A percentile compares a stretch with the other conserved stretches of the same genome.
Conservation (phyloP, 2,329 filamentous ascomycete genomes). For the Anthostomella pinea region DNA sequence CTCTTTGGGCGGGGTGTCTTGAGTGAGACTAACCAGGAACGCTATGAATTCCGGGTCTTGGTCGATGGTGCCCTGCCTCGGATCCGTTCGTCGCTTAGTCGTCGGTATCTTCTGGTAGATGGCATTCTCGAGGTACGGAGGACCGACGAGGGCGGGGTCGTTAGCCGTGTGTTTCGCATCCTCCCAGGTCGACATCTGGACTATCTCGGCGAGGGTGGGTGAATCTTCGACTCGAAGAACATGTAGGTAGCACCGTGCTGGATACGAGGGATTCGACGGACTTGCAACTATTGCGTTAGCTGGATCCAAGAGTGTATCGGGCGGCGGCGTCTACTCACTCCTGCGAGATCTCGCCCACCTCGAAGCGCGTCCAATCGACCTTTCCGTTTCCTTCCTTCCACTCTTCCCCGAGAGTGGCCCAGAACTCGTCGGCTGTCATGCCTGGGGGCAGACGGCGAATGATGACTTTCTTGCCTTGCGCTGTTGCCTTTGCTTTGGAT, state of each 20-base stretch:
- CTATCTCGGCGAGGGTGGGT: conserved; percentile 62
- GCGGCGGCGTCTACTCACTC: conserved; percentile 57
- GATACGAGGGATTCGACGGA: conserved; percentile 79
- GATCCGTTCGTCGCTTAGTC: conserved; percentile 72
- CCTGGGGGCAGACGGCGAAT: conserved; percentile 83
- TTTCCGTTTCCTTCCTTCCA: conserved; percentile 81
- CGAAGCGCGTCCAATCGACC: conserved; percentile 77
- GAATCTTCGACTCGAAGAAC: conserved; percentile 70
- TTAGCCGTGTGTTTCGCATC: conserved; percentile 77
- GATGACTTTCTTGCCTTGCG: conserved; percentile 76
- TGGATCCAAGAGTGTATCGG: no score
- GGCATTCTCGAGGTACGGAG: conserved; percentile 77
- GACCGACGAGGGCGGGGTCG: conserved; percentile 70
- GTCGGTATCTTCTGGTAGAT: conserved; percentile 80
- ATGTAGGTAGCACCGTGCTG: conserved; percentile 79
- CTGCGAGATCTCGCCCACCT: conserved; percentile 68
- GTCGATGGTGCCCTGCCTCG: conserved; percentile 90
- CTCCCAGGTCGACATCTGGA: conserved; percentile 69
- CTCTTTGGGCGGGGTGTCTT: conserved; percentile 53
- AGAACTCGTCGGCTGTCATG: conserved; percentile 76
- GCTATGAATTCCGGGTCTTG: conserved; percentile 94
- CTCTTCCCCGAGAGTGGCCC: conserved; percentile 67
- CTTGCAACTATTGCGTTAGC: no score
- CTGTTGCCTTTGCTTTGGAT: conserved; percentile 47
- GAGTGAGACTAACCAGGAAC: conserved; percentile 84